A percentile compares a stretch with the other conserved stretches of the same genome.
These are phyloP conservation scores for Aplosporella prunicola DNA, from an alignment of 2,329 filamentous ascomycete species.

Conservation along the genomic window DNA sequence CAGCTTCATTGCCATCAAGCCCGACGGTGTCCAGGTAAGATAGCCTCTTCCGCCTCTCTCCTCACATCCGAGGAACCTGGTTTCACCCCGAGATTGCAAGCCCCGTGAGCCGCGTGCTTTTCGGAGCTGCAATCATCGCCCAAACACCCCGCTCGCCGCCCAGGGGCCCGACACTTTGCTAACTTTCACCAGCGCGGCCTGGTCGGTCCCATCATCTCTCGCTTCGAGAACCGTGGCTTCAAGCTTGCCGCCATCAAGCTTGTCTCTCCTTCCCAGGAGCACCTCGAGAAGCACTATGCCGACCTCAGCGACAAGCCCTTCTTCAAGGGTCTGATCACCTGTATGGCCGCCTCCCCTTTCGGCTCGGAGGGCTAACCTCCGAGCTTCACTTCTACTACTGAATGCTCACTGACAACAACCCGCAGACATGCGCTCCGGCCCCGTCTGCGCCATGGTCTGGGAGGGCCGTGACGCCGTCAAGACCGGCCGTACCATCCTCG, in stretches of 20 bases:
- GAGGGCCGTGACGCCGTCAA: slow-evolving; percentile 98
- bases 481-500: slow-evolving; percentile 92
- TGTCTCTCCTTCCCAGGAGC: slow-evolving; percentile 74
- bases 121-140: neutral
- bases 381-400: slow-evolving; percentile 14
- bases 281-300: slow-evolving; percentile 96
- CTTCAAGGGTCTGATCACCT: slow-evolving; percentile 89
- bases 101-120: too few species aligned
- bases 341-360: slow-evolving; percentile 56
- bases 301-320: slow-evolving; percentile 92
- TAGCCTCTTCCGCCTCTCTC: neutral
- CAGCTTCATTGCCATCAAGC: slow-evolving; percentile 99
- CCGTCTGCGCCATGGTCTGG: slow-evolving; percentile 99
- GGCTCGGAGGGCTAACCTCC: too few species aligned
- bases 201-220: slow-evolving; percentile 91
- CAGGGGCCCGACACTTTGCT: slow-evolving; percentile 3
- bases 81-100: too few species aligned
- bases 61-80: neutral
- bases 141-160: slow-evolving; percentile 6
- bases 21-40: slow-evolving; percentile 93
- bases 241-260: slow-evolving; percentile 99
- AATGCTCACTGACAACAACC: slow-evolving; percentile 1
- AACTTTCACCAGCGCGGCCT: slow-evolving; percentile 69
- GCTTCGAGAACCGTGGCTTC: slow-evolving; percentile 98
- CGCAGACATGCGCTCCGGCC: slow-evolving; percentile 90